These are phyloP conservation scores for Pyrus betulifolia DNA, from an alignment of 306 rosid genomes.

Conservation along the genomic window DNA sequence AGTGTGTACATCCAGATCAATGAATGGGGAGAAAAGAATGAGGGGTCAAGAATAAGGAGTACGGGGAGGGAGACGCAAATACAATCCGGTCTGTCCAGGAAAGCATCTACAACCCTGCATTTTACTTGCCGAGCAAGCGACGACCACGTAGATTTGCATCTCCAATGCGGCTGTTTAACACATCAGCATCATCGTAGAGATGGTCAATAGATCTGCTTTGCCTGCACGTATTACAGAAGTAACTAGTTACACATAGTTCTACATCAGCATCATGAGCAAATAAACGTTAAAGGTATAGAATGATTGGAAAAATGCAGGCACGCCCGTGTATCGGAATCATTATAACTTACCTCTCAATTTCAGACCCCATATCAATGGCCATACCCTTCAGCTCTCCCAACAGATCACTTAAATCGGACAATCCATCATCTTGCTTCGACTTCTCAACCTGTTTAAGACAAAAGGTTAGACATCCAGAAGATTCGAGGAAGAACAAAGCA, in stretches of 20 bases:
- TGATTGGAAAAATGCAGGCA: background rate
- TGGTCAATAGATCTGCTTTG: constrained; percentile 50
- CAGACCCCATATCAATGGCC: constrained; percentile 95
- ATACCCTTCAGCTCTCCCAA: constrained; percentile 87
- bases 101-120: constrained; percentile 1
- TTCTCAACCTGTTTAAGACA: constrained; percentile 55
- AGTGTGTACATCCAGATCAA: background rate
- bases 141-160: constrained; percentile 69
- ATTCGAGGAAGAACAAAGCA: background rate
- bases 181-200: constrained; percentile 57
- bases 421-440: constrained; percentile 83
- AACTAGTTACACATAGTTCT: background rate
- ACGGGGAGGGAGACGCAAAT: constrained; percentile 1
- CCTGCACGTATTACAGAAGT: constrained; percentile 37
- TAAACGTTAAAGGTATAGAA: background rate
- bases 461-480: background rate
- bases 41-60: background rate
- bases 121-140: constrained; percentile 69
- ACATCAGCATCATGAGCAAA: background rate
- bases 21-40: background rate
- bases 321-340: background rate
- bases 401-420: constrained; percentile 65
- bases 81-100: constrained; percentile 6
- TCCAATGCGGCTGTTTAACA: constrained; percentile 48
- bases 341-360: constrained; percentile 67